phyloP scores from a whole-genome alignment of 108 stramenopile genomes.

The Cyclotella atomus region DNA sequence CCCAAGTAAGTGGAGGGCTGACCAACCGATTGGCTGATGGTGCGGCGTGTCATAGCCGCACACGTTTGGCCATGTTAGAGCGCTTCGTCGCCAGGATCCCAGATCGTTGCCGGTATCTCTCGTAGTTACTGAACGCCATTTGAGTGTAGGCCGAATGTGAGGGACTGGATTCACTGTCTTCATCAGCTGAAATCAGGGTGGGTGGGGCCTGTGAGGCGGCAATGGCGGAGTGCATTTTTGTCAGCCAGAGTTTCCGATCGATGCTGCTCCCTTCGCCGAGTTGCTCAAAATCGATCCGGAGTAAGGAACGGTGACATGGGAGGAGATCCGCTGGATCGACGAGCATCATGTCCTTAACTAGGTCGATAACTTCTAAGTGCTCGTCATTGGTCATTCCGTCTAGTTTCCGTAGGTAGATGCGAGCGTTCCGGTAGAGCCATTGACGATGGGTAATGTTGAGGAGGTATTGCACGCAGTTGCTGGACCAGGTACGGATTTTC shows the following conservation, averaged over 20 bases:
- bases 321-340: background rate
- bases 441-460: background rate
- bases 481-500: background rate
- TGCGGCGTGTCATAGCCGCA: background rate
- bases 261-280: background rate
- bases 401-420: background rate
- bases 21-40: too few relatives aligned
- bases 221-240: constrained; percentile 3
- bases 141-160: too few relatives aligned
- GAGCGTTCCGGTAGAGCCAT: constrained; percentile 14
- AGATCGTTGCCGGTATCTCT: background rate
- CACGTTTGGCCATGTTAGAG: background rate
- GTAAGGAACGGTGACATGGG: background rate
- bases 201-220: background rate
- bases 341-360: background rate
- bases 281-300: background rate
- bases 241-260: constrained; percentile 2
- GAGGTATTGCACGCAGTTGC: background rate
- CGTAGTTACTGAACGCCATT: too few relatives aligned
- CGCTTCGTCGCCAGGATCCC: background rate
- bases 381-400: background rate
- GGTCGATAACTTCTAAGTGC: background rate
- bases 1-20: too few relatives aligned
- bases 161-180: too few relatives aligned
- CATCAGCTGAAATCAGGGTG: background rate